Evolutionary conservation across 2,329 filamentous ascomycete genomes (phyloP), one percentile per base, ranked within the genome.

Genomic region (Cladosporium oxysporum): DNA sequence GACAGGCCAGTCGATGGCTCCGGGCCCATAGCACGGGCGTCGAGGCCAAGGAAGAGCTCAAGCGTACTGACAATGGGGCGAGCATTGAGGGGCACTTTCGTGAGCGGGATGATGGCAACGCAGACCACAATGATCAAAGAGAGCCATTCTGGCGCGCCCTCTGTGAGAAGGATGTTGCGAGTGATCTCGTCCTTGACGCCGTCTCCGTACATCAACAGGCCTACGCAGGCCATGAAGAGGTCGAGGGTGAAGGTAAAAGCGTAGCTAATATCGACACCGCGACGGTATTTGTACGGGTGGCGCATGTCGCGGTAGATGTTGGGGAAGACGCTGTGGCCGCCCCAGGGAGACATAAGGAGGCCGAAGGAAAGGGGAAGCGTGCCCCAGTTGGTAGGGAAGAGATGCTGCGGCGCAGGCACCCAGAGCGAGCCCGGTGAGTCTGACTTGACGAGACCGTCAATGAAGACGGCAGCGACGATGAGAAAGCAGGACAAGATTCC

Each of bases 141-240:
- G 49, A 96, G 79, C 1, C 82, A 84, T 14, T 85, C 81, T 0
- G 94, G 92, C 75, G 96, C 97, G 63, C 89, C 90, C 6, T 84
- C 79, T 0, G 88, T 90, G 62, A 85, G 83, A 70, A 98, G 86
- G 67, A 99, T 90, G 79, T 97, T 98, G 73, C 90, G 90, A 0
- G 95, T 97, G 76, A 98, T 89, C 77, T 96, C 92, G 69, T 97
- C 93, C 65, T 85, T 86, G 63, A 97, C 91, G n/a, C 82, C 85
- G 71, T 96, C 91, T 67, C 94, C 94, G 77, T 97, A 99, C 94
- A 99, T 98, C 69, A 97, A 84, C 66, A 95, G 86, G 47, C 95
- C 94, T 12, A 91, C 87, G 53, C 95, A 85, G 29, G 92, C 93
- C 75, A 96, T 93, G 55, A 88, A 85, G 29, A 90, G 84, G 76